Evolutionary conservation across 805 yeast genomes (phyloP).

Genomic region (Priceomyces fermenticarens): DNA sequence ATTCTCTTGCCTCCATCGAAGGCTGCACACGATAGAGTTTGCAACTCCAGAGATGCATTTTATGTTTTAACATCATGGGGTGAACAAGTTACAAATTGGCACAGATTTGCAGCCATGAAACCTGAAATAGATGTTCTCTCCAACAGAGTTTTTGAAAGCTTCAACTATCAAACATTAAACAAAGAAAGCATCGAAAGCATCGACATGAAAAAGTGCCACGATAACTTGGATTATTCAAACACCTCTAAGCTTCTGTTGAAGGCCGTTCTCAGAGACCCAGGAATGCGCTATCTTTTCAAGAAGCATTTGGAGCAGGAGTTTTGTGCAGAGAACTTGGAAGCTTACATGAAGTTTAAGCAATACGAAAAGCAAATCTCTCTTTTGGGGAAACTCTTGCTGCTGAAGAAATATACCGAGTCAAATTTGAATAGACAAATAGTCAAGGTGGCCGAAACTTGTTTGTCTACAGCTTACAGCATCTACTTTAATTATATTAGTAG

Average conservation of each 20-base stretch:
- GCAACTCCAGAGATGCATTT: slow-evolving; percentile 33
- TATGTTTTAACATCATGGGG: slow-evolving; percentile 47
- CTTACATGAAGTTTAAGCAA: slow-evolving; percentile 56
- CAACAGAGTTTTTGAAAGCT: neutral
- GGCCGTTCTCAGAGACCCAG: slow-evolving; percentile 67
- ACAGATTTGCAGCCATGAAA: slow-evolving; percentile 5
- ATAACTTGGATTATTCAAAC: neutral
- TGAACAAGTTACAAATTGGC: slow-evolving; percentile 35
- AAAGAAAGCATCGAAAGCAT: slow-evolving; percentile 2
- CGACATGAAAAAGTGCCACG: neutral
- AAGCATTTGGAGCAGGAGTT: slow-evolving; percentile 60
- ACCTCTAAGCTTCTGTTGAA: slow-evolving; percentile 18
- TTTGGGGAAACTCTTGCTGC: slow-evolving; percentile 34
- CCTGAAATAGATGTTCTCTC: slow-evolving; percentile 8
- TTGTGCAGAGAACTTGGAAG: slow-evolving; percentile 77
- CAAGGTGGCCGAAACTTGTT: slow-evolving; percentile 48
- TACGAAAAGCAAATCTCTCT: slow-evolving; percentile 46
- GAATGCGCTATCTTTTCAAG: slow-evolving; percentile 63
- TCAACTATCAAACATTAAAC: slow-evolving; percentile 1
- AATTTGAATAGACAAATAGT: slow-evolving; percentile 2
- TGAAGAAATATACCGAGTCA: slow-evolving; percentile 10
- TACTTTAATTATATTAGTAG: slow-evolving; percentile 62
- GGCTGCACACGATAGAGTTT: slow-evolving; percentile 21
- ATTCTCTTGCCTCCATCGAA: slow-evolving; percentile 35
- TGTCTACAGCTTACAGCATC: slow-evolving; percentile 60